A percentile compares a stretch with the other conserved stretches of the same genome.
These are phyloP conservation scores for Diaporthe batatas DNA, from an alignment of 2,329 filamentous ascomycete genomes.

Conservation along the genomic window DNA sequence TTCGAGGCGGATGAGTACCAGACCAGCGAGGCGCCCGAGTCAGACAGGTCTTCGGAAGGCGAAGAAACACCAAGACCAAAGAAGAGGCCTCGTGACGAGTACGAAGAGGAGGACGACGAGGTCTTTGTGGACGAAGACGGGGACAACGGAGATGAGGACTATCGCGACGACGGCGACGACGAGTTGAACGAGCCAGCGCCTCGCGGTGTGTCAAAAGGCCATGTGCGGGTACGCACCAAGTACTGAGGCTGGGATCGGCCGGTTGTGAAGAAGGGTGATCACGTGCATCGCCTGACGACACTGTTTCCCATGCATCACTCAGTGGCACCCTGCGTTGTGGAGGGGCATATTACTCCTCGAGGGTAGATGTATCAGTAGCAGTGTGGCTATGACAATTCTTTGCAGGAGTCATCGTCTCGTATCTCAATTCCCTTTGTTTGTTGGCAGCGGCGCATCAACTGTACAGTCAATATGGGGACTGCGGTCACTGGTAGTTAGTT, in stretches of 20 bases:
- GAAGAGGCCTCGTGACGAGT: not conserved
- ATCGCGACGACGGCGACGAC: not conserved
- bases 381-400: not conserved
- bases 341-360: too few relatives aligned
- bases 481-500: not conserved
- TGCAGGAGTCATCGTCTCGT: not conserved
- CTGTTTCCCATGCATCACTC: too few relatives aligned
- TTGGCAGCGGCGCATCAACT: not conserved
- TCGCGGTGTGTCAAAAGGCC: not conserved
- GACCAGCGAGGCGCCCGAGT: conserved; percentile 3
- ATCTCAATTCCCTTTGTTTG: not conserved
- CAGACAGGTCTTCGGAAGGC: not conserved
- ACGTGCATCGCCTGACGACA: not conserved
- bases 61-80: not conserved
- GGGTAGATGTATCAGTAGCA: not conserved
- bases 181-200: not conserved
- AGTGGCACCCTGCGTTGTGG: not conserved
- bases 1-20: conserved; percentile 3
- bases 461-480: not conserved
- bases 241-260: too few relatives aligned
- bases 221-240: not conserved
- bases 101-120: not conserved
- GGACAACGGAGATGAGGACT: not conserved
- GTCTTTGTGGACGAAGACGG: not conserved
- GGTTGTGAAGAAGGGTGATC: not conserved